A percentile compares a stretch with the other conserved stretches of the same genome.
Conservation (phyloP, 805 yeast species). For the Yarrowia sp. region DNA sequence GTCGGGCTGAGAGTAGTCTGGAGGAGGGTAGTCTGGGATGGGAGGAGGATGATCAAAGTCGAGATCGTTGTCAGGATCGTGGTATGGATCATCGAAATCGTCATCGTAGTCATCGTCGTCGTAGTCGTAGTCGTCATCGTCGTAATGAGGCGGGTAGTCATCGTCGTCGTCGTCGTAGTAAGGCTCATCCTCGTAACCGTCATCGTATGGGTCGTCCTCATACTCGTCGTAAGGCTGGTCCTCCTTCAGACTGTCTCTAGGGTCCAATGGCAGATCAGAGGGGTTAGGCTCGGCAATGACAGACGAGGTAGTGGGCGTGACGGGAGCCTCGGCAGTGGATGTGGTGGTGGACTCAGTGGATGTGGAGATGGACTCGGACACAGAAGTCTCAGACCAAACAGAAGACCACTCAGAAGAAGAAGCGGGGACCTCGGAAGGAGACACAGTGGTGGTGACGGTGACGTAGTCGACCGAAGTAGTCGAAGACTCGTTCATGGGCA, state of each 20-base stretch:
- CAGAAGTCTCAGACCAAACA: not conserved
- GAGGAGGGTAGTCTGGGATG: slow-evolving; percentile 6
- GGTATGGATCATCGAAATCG: slow-evolving; percentile 30
- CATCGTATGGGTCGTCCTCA: slow-evolving; percentile 7
- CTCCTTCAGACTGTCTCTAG: slow-evolving; percentile 14
- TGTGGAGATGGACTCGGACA: not conserved
- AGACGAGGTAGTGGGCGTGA: not conserved
- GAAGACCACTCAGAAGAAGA: not conserved
- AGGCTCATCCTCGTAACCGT: slow-evolving; percentile 15
- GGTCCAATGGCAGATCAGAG: not conserved
- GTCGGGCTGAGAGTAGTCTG: slow-evolving; percentile 1
- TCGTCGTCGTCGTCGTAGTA: slow-evolving; percentile 22
- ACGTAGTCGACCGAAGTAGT: slow-evolving; percentile 7
- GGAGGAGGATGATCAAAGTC: slow-evolving; percentile 31
- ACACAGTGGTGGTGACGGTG: slow-evolving; percentile 12
- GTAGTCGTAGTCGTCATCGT: slow-evolving; percentile 25
- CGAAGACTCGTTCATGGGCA: slow-evolving; percentile 11
- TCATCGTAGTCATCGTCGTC: slow-evolving; percentile 24
- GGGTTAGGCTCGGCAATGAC: not conserved
- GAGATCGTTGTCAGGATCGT: slow-evolving; percentile 14
- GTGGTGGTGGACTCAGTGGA: not conserved
- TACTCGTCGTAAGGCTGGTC: slow-evolving; percentile 14
- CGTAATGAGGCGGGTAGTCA: slow-evolving; percentile 3
- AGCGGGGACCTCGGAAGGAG: not conserved
- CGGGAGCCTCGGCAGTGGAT: not conserved